Conservation (phyloP, 345 rosid genomes). For the Pugionium cornutum region DNA sequence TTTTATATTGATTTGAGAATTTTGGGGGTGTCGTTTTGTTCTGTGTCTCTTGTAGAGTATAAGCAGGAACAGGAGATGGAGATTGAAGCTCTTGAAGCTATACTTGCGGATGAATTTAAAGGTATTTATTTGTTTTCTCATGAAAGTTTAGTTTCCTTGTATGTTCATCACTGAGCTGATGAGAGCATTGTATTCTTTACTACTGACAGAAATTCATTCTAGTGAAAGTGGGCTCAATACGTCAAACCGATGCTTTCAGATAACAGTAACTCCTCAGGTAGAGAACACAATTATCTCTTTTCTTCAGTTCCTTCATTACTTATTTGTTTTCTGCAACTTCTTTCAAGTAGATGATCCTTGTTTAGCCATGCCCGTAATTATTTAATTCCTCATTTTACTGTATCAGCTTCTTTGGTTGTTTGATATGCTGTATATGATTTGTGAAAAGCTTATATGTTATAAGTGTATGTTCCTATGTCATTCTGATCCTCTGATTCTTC, state of each 20-base stretch:
- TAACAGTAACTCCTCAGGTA: conserved; percentile 81
- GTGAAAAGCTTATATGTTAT: conserved; percentile 17
- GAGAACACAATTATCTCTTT: conserved; percentile 10
- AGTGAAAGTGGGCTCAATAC: conserved; percentile 91
- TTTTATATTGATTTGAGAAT: conserved; percentile 10
- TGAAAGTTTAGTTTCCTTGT: conserved; percentile 11
- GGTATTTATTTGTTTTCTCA: conserved; percentile 43
- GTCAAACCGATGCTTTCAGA: conserved; percentile 82
- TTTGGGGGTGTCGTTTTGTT: background rate
- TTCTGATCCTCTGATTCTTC: conserved; percentile 14
- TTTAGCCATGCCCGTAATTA: background rate
- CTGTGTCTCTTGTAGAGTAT: conserved; percentile 54
- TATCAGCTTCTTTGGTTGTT: background rate
- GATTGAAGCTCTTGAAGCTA: conserved; percentile 92
- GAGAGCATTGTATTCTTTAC: conserved; percentile 22
- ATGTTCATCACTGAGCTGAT: conserved; percentile 24
- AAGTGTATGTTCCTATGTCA: conserved; percentile 3
- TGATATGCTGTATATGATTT: background rate
- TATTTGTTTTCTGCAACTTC: background rate
- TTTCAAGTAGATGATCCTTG: conserved; percentile 10
- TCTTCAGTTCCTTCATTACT: conserved; percentile 9
- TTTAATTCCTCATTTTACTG: background rate
- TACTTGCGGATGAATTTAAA: conserved; percentile 96
- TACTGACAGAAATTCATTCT: conserved; percentile 69
- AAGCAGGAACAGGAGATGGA: conserved; percentile 94